Evolutionary conservation across 306 rosid genomes (phyloP), one percentile per base, ranked within the genome.

Genomic region (Nissolia schottii): DNA sequence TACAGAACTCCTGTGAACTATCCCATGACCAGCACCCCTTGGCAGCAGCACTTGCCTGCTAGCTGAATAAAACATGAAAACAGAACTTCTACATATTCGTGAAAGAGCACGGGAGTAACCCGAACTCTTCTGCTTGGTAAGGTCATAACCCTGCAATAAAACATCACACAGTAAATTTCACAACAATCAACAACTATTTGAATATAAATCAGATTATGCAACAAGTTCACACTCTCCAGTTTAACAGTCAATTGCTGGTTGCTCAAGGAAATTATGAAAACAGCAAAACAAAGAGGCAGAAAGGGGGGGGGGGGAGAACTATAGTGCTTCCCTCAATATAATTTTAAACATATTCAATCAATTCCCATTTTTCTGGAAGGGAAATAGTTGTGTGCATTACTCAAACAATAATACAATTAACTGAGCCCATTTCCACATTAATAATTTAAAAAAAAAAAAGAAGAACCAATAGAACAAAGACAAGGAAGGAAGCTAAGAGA

Each of bases 21-120:
- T 75, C 79, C 75, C 71, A 55, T 41, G 80, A 80, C 63, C 76
- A 54, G 56, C 28, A 67, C 70, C 48, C 37, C 35, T 56, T 25
- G 86, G 71, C 61, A 80, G 67, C 6, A 60, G 31, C 54, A 62
- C 79, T 75, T 81, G 83, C 79, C 79, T 84, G 37, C 75, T 82
- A 55, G 62, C 40, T 29, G 86, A 67, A 75, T 56, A 75, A 10
- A 69, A 60, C 74, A 65, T 73, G 74, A 45, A 71, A 64, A 56
- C 56, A 56, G 89, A 82, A 71, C 64, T 81, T 48, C 78, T 79
- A 84, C 79, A 82, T 28, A 57, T 28, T 40, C 64, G 75, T 7
- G 83, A 78, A 78, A 41, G 15, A 20, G 27, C 46, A 35, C 28
- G 76, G 34, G 71, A 51, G 73, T 32, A 49, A 41, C 73, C 73